These are phyloP conservation scores for Hordeum vulgare DNA, from an alignment of 176 grass and related monocot genomes.

Conservation along the genomic window MorexV3_pseudomolecules_assembly NC_058523.1:62405235-62405734, in stretches of 20 bases:
- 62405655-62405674: neutral
- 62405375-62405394: neutral
- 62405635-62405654: neutral
- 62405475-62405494: conserved; percentile 63
- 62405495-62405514: conserved; percentile 10
- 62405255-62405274: conserved; percentile 19
- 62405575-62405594: conserved; percentile 33
- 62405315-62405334: conserved; percentile 77
- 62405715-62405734: neutral
- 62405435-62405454: conserved; percentile 73
- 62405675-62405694: neutral
- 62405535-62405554: conserved; percentile 76
- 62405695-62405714: neutral
- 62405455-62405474: conserved; percentile 85
- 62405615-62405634: neutral
- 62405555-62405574: conserved; percentile 79
- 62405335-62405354: conserved; percentile 94
- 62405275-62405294: conserved; percentile 74
- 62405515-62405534: conserved; percentile 60
- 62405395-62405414: conserved; percentile 14
- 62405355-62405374: conserved; percentile 42
- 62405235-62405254: neutral
- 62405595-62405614: neutral
- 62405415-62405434: neutral
- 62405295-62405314: conserved; percentile 37